These are phyloP conservation scores for Asclepias syriaca DNA, from an alignment of 257 asterid species.

Conservation along the genomic window DNA sequence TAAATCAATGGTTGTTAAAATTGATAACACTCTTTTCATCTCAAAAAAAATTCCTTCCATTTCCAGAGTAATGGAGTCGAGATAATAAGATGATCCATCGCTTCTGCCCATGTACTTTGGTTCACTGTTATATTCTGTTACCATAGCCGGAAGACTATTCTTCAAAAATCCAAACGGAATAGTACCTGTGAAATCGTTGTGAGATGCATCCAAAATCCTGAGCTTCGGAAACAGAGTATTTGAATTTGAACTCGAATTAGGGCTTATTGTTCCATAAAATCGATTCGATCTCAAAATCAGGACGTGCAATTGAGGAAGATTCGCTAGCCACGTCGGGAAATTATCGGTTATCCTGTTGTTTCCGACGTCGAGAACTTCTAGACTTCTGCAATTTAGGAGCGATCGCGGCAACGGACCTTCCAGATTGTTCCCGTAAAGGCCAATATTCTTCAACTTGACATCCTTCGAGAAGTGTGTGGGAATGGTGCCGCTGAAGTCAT, in stretches of 20 bases:
- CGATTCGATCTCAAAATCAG: slow-evolving; percentile 6
- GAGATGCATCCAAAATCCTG: not conserved
- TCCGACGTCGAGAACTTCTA: slow-evolving; percentile 17
- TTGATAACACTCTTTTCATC: not conserved
- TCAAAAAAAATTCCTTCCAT: not conserved
- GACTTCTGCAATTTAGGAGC: slow-evolving; percentile 4
- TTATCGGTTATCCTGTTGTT: slow-evolving; percentile 17
- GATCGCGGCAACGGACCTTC: slow-evolving; percentile 12
- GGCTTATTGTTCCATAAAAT: not conserved
- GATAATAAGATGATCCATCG: not conserved
- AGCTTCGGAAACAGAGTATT: not conserved
- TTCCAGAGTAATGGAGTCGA: not conserved
- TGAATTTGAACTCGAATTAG: too few species aligned
- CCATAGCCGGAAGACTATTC: slow-evolving; percentile 11
- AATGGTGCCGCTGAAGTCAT: slow-evolving; percentile 3
- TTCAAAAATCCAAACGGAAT: not conserved
- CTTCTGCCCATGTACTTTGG: not conserved
- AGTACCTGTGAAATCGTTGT: not conserved
- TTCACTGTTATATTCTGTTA: not conserved
- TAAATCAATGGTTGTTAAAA: not conserved
- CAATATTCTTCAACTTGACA: not conserved
- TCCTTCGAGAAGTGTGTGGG: not conserved
- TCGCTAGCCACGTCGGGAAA: slow-evolving; percentile 30
- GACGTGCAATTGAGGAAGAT: slow-evolving; percentile 22
- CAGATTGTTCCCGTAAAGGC: slow-evolving; percentile 1